Evolutionary conservation across 202 grass and related monocot genomes (phyloP), one percentile per base, ranked within the genome.

Genomic region (Zoysia matrella): DNA sequence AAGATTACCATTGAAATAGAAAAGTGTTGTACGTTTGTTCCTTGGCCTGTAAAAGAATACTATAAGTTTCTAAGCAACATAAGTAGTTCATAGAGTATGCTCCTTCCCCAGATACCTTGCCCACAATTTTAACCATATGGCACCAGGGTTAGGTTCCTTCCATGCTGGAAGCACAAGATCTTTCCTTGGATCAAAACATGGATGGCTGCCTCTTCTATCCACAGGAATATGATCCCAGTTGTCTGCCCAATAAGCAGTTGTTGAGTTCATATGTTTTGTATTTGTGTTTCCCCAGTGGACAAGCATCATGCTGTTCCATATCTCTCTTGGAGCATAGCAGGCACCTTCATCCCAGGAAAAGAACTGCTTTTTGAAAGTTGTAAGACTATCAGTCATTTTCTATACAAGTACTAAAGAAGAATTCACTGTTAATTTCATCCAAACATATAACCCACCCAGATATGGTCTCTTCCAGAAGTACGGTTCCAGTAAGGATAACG

Each of bases 341-440:
- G 95, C 95, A 81, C 89, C 95, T 98, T 98, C 95, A 80, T 98
- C 95, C 95, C 92, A 98, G 69, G 95, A 95, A 87, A 95, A 98
- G 60, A 95, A 93, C 95, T 95, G 90, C 65, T 70, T 84, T 71
- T 78, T 40, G 54, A 64, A 86, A 66, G 71, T 90, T 80, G 60
- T 72, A 85, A 86, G 11, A 18, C 14, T 55, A 76, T 80, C 60
- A 82, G 65, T 58, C 58, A 71, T 69, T 79, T 16, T n/a, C 14
- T 11, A 69, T 61, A 40, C 50, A 30, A n/a, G 14, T 49, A 83
- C 47, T 36, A 61, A 77, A 88, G 16, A 63, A 65, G 46, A 52
- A 68, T 63, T 56, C 64, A 47, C 15, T 81, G 63, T 60, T 36
- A 68, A 71, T 86, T 85, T 79, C 15, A 83, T 80, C 36, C 75